Conservation (phyloP, 2,329 filamentous ascomycete species). For the Sphaerulina populicola region DNA sequence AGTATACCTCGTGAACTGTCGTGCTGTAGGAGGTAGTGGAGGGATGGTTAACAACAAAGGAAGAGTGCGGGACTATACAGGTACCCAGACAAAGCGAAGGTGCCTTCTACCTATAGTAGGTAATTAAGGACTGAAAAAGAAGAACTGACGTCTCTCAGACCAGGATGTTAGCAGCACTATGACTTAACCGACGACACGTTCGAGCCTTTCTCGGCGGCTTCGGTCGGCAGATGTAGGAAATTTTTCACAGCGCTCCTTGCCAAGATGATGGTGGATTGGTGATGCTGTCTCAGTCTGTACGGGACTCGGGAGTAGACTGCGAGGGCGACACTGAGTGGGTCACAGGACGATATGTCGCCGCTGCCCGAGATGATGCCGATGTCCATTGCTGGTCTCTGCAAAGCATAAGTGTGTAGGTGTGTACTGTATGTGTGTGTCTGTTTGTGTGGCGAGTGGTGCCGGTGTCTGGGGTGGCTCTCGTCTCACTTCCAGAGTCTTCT, state of each 20-base stretch:
- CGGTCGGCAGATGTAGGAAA: constrained; percentile 2
- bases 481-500: neutral
- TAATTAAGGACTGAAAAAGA: no score
- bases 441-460: no score
- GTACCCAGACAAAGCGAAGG: neutral
- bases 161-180: neutral
- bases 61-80: neutral
- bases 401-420: neutral
- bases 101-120: neutral
- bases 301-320: neutral
- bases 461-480: no score
- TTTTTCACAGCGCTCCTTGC: neutral
- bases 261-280: no score
- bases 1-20: neutral
- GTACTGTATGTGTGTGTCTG: no score
- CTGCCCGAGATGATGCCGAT: neutral
- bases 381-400: neutral
- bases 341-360: neutral
- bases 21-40: neutral
- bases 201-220: constrained; percentile 1
- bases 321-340: no score
- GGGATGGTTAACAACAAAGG: neutral
- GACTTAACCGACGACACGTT: constrained; percentile 1
- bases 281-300: neutral
- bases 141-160: neutral